Evolutionary conservation across 148 eudicot genomes (phyloP), one percentile per base, ranked within the genome.

Genomic region (Heliosperma pusillum): DNA sequence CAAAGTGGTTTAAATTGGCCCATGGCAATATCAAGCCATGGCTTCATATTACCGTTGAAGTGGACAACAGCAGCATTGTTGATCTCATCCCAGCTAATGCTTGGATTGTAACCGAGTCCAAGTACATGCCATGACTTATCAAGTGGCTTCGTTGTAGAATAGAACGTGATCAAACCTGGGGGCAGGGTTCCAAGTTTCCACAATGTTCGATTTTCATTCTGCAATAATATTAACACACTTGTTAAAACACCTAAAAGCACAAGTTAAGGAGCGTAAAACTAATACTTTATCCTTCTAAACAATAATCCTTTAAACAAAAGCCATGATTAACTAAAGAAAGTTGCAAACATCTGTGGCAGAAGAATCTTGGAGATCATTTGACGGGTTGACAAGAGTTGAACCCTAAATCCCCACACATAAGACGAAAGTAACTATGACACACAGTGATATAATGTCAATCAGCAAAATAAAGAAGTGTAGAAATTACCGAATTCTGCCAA

Each of bases 111-210:
- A 36, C 97, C 97, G 71, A 93, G 97, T 68, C 97, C 97, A 71
- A 90, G 83, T 58, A 93, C 97, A 84, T 93, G 97, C 97, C 97
- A 93, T 47, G 96, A 90, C 78, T 93, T 93, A 77, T 93, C 91
- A 10, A 93, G 90, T 21, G 97, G 97, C 84, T 93, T 93, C 29
- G 97, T 93, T 44, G 97, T 93, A 57, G 97, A 86, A 77, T 93
- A 93, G 81, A 85, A 93, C 19, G 97, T 93, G 69, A 93, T 93
- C 71, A 90, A 80, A 24, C 97, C 97, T n/a, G 96, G 96, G 21
- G 97, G 97, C 70, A 93, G 72, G 29, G 97, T 93, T 10, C 97
- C 97, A 62, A 90, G 78, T 85, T 93, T 90, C 97, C 96, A 90
- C 69, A 93, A 76, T 21, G 97, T 90, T 72, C 97, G 81, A 76